A percentile compares a stretch with the other conserved stretches of the same genome.
These are phyloP conservation scores for Malus hybrid DNA, from an alignment of 331 rosid species.

Conservation along the genomic window DNA sequence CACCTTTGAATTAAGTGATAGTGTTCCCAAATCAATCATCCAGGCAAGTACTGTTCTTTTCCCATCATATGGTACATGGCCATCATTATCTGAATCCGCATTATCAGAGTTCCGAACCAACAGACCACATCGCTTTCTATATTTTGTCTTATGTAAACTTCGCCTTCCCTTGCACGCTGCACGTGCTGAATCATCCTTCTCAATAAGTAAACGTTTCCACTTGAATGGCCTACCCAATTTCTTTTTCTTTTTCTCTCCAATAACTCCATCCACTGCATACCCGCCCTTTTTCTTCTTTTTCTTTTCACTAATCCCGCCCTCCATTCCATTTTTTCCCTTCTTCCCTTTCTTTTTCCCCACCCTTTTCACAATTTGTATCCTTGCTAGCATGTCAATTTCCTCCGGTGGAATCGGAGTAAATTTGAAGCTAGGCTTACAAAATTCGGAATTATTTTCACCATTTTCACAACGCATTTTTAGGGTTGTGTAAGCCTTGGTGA, in stretches of 20 bases:
- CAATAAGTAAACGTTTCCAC: slow-evolving; percentile 23
- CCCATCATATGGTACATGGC: slow-evolving; percentile 68
- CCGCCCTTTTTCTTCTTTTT: slow-evolving; percentile 13
- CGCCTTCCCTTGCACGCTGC: slow-evolving; percentile 23
- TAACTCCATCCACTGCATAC: slow-evolving; percentile 11
- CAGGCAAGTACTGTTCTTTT: slow-evolving; percentile 77
- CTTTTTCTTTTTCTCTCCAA: slow-evolving; percentile 27
- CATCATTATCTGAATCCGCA: slow-evolving; percentile 60
- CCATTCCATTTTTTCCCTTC: neutral
- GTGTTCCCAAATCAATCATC: slow-evolving; percentile 84
- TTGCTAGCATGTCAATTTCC: slow-evolving; percentile 45
- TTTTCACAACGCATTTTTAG: slow-evolving; percentile 56
- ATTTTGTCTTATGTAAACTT: slow-evolving; percentile 35
- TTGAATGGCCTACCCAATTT: slow-evolving; percentile 35
- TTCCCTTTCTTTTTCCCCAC: neutral
- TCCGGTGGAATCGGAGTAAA: slow-evolving; percentile 64
- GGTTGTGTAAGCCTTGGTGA: slow-evolving; percentile 76
- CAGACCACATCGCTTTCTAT: slow-evolving; percentile 44
- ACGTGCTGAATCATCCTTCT: slow-evolving; percentile 18
- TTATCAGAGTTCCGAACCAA: slow-evolving; percentile 67
- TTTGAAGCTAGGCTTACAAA: slow-evolving; percentile 48
- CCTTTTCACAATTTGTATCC: slow-evolving; percentile 34
- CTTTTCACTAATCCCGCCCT: neutral
- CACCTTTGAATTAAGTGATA: slow-evolving; percentile 59
- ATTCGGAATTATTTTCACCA: slow-evolving; percentile 47